Percentiles rank a stretch among this genome's conserved stretches.
phyloP scores from a whole-genome alignment of 768 basidiomycete genomes.

The Hysterangium stoloniferum region DNA sequence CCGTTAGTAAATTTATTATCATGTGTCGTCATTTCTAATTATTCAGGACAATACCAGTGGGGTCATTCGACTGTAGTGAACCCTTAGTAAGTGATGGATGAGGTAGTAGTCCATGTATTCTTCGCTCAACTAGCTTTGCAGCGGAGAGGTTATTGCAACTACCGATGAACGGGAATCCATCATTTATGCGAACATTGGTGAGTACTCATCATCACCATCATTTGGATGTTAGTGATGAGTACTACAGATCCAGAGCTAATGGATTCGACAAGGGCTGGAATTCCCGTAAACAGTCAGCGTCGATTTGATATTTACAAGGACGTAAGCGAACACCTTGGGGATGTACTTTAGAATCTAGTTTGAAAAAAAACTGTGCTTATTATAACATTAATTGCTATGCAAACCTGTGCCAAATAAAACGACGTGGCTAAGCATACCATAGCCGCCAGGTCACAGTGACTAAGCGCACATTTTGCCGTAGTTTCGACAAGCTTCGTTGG shows the following conservation, averaged over 20 bases:
- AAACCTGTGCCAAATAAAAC: too few species aligned
- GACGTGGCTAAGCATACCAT: too few species aligned
- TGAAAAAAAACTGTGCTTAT: too few species aligned
- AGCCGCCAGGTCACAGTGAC: not conserved
- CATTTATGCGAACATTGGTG: slow-evolving; percentile 74
- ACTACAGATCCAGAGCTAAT: slow-evolving; percentile 54
- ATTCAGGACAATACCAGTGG: slow-evolving; percentile 55
- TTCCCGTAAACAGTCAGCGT: slow-evolving; percentile 88
- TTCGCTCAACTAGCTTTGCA: slow-evolving; percentile 23
- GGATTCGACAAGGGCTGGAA: slow-evolving; percentile 62
- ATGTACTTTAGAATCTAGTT: too few species aligned
- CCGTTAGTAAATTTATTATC: slow-evolving; percentile 40
- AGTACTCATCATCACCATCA: slow-evolving; percentile 22
- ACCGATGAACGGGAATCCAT: slow-evolving; percentile 75
- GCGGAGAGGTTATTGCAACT: slow-evolving; percentile 67
- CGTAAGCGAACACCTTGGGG: too few species aligned
- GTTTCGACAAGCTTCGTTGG: slow-evolving; percentile 29
- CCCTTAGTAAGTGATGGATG: slow-evolving; percentile 54
- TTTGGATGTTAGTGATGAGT: slow-evolving; percentile 1
- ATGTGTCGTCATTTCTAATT: not conserved
- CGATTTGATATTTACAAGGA: slow-evolving; percentile 90
- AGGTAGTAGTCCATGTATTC: not conserved
- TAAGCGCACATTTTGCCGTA: slow-evolving; percentile 25
- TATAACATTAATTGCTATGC: too few species aligned
- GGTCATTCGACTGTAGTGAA: slow-evolving; percentile 90